These are phyloP conservation scores for Aspergillus luchuensis DNA, from an alignment of 2,329 filamentous ascomycete genomes.

Conservation along the genomic window DNA sequence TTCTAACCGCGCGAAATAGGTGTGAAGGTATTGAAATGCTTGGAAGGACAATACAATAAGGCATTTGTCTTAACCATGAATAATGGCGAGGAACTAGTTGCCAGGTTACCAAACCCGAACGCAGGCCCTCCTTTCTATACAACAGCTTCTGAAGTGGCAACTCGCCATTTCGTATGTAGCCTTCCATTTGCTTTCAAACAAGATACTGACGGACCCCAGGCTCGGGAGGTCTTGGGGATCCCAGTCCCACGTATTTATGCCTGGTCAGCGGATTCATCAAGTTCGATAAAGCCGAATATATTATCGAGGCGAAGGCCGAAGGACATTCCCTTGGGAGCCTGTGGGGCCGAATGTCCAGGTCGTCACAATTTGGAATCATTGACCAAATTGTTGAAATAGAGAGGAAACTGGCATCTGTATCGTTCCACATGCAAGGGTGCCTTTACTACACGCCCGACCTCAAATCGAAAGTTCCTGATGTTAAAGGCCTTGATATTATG, in stretches of 20 bases:
- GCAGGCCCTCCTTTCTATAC: constrained; percentile 23
- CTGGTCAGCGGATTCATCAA: constrained; percentile 24
- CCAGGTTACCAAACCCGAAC: constrained; percentile 15
- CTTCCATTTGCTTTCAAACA: too few relatives aligned
- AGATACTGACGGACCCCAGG: constrained; percentile 5
- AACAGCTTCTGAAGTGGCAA: constrained; percentile 29
- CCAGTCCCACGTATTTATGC: constrained; percentile 40
- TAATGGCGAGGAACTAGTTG: constrained; percentile 11
- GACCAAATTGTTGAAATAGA: constrained; percentile 27
- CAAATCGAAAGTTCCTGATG: neutral
- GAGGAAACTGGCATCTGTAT: constrained; percentile 20
- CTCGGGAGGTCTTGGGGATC: constrained; percentile 25
- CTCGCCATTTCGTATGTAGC: constrained; percentile 23
- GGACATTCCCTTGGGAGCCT: constrained; percentile 34
- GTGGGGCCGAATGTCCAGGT: constrained; percentile 28
- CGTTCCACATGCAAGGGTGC: constrained; percentile 25
- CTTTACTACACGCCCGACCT: constrained; percentile 25
- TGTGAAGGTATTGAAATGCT: constrained; percentile 25
- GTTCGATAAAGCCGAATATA: constrained; percentile 28
- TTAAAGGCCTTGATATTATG: constrained; percentile 2
- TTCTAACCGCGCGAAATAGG: neutral
- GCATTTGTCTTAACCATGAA: constrained; percentile 27
- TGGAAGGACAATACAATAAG: constrained; percentile 32
- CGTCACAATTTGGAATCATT: constrained; percentile 17
- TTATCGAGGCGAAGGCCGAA: constrained; percentile 41